Conservation (phyloP, 768 basidiomycete species). For the Kwoniella heveanensis region DNA sequence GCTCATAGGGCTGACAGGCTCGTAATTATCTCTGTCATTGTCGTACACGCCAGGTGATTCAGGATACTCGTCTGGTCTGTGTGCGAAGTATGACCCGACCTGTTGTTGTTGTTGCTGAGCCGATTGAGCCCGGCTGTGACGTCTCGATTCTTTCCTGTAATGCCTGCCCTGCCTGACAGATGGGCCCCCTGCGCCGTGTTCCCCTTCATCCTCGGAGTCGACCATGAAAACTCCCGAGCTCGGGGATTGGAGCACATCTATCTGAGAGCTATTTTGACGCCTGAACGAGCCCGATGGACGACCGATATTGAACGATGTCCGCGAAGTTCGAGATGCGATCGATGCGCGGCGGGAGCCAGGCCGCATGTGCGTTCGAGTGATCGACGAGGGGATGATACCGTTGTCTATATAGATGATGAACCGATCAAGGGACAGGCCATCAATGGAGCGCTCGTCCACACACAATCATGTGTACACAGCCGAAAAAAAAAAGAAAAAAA, state of each 20-base stretch:
- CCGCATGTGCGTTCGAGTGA: slow-evolving; percentile 35
- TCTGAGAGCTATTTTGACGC: slow-evolving; percentile 32
- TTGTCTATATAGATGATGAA: slow-evolving; percentile 17
- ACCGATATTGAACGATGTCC: slow-evolving; percentile 21
- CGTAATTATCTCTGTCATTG: slow-evolving; percentile 5
- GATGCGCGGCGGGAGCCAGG: slow-evolving; percentile 43
- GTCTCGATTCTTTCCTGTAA: slow-evolving; percentile 27
- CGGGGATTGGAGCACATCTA: slow-evolving; percentile 36
- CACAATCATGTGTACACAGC: neutral
- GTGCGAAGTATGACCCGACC: slow-evolving; percentile 32
- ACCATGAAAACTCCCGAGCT: slow-evolving; percentile 40
- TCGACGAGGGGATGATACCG: slow-evolving; percentile 41
- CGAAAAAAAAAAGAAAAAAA: neutral
- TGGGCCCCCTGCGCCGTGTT: neutral
- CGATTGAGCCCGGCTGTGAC: slow-evolving; percentile 16
- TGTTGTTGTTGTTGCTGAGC: neutral
- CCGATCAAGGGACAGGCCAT: neutral
- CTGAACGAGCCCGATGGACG: slow-evolving; percentile 28
- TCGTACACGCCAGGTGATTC: neutral
- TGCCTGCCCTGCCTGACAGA: slow-evolving; percentile 10
- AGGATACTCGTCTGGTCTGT: slow-evolving; percentile 15
- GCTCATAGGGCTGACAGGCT: slow-evolving; percentile 20
- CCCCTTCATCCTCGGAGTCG: slow-evolving; percentile 46
- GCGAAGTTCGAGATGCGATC: slow-evolving; percentile 39
- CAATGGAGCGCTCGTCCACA: slow-evolving; percentile 6